Percentiles rank a stretch among this genome's conserved stretches.
These are phyloP conservation scores for Fusarium austroafricanum DNA, from an alignment of 2,329 filamentous ascomycete species.

Conservation along the genomic window DNA sequence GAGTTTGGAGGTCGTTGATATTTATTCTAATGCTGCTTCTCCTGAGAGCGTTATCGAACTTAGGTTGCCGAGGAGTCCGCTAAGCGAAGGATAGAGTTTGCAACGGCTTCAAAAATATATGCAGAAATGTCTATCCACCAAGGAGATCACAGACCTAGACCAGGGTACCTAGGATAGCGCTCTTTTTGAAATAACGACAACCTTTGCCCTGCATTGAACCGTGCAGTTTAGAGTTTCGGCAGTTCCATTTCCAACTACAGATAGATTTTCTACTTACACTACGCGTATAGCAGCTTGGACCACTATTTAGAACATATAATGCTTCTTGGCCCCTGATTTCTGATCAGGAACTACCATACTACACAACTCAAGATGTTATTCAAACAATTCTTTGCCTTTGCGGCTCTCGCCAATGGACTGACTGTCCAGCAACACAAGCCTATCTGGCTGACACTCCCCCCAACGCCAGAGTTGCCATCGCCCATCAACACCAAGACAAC, in stretches of 20 bases:
- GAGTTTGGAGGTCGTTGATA: slow-evolving; percentile 1
- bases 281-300: slow-evolving; percentile 15
- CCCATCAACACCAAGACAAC: slow-evolving; percentile 48
- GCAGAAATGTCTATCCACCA: slow-evolving; percentile 8
- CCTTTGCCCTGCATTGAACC: not conserved
- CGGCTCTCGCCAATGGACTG: slow-evolving; percentile 32
- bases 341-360: too few relatives aligned
- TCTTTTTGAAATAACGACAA: not conserved
- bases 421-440: slow-evolving; percentile 43
- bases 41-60: slow-evolving; percentile 31
- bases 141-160: not conserved
- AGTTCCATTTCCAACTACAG: slow-evolving; percentile 3
- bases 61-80: slow-evolving; percentile 6
- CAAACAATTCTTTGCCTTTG: slow-evolving; percentile 15
- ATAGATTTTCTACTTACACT: not conserved
- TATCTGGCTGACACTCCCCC: slow-evolving; percentile 51
- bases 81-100: slow-evolving; percentile 24
- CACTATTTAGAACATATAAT: not conserved
- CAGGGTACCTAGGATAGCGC: slow-evolving; percentile 3
- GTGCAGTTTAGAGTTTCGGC: not conserved
- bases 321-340: not conserved
- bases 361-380: slow-evolving; percentile 14
- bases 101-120: slow-evolving; percentile 3
- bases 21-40: slow-evolving; percentile 20
- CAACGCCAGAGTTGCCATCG: slow-evolving; percentile 52